Evolutionary conservation across 306 rosid species (phyloP).

Genomic region (Cercis canadensis): DNA sequence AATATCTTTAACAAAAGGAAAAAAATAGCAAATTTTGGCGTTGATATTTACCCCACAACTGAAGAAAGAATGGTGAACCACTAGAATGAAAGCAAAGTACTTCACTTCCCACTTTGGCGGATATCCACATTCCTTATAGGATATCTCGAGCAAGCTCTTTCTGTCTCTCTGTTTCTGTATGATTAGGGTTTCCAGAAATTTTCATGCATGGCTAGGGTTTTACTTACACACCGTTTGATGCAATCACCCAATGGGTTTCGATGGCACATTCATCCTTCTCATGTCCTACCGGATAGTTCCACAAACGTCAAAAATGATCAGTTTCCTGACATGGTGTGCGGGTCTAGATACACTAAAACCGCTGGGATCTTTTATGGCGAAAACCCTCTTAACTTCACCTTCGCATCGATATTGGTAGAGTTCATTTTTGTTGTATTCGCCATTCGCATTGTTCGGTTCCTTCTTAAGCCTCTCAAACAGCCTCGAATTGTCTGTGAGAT

Average conservation of each 20-base stretch:
- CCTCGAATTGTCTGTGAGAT: constrained; percentile 70
- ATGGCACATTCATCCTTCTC: constrained; percentile 9
- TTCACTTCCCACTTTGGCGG: constrained; percentile 59
- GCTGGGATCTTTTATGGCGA: constrained; percentile 51
- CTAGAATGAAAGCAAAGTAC: constrained; percentile 28
- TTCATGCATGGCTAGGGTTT: constrained; percentile 62
- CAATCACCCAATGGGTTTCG: constrained; percentile 34
- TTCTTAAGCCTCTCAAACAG: constrained; percentile 76
- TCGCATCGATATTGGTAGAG: constrained; percentile 54
- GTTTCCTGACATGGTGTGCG: constrained; percentile 24
- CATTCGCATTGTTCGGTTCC: constrained; percentile 47
- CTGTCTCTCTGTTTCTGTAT: constrained; percentile 11
- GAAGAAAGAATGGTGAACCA: constrained; percentile 34
- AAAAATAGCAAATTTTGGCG: too few relatives aligned
- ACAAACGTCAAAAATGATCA: not conserved
- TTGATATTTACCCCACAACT: constrained; percentile 42
- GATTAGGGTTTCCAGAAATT: constrained; percentile 10
- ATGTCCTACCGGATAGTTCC: not conserved
- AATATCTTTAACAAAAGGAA: too few relatives aligned
- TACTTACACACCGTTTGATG: constrained; percentile 32
- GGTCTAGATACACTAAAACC: not conserved
- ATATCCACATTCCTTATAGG: constrained; percentile 46
- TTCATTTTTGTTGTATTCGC: constrained; percentile 35
- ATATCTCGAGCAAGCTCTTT: not conserved
- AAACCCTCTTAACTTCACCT: constrained; percentile 47